Conservation (phyloP, 2,329 filamentous ascomycete genomes). For the Cordyceps pruinosa region DNA sequence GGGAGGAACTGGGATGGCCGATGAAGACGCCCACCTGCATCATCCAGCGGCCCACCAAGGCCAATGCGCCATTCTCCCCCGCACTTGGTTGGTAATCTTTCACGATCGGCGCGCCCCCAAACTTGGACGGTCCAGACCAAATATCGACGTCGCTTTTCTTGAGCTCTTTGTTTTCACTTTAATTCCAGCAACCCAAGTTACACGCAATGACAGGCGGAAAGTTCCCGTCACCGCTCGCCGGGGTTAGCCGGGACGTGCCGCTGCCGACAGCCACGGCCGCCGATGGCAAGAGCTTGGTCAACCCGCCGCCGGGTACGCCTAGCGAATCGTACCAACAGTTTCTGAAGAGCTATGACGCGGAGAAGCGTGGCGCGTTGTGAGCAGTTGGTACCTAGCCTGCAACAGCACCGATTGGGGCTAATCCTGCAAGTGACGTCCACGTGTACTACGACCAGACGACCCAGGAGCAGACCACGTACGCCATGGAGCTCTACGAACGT, state of each 20-base stretch:
- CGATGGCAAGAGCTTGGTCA: constrained; percentile 73
- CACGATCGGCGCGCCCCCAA: not conserved
- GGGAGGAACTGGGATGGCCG: not conserved
- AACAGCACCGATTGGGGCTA: not conserved
- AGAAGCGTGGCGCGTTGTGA: constrained; percentile 63
- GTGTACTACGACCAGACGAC: constrained; percentile 72
- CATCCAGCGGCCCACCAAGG: not conserved
- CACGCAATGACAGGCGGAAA: not conserved
- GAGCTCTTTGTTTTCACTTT: not conserved
- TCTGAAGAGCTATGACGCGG: constrained; percentile 58
- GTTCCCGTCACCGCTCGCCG: constrained; percentile 46
- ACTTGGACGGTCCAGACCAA: not conserved
- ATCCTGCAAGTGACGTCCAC: constrained; percentile 59
- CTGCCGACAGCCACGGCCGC: constrained; percentile 52
- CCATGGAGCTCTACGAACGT: constrained; percentile 66
- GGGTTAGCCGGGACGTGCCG: constrained; percentile 50
- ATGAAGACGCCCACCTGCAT: not conserved
- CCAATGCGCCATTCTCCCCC: not conserved
- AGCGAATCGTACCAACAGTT: constrained; percentile 69
- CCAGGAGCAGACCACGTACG: constrained; percentile 56
- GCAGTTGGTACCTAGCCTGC: constrained; percentile 21
- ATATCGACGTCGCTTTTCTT: not conserved
- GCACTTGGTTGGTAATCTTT: constrained; percentile 10
- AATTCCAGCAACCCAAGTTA: not conserved
- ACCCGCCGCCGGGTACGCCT: constrained; percentile 51